A percentile compares a stretch with the other conserved stretches of the same genome.
These are phyloP conservation scores for Pestalotiopsis sp. DNA, from an alignment of 2,329 filamentous ascomycete genomes.

Conservation along the genomic window DNA sequence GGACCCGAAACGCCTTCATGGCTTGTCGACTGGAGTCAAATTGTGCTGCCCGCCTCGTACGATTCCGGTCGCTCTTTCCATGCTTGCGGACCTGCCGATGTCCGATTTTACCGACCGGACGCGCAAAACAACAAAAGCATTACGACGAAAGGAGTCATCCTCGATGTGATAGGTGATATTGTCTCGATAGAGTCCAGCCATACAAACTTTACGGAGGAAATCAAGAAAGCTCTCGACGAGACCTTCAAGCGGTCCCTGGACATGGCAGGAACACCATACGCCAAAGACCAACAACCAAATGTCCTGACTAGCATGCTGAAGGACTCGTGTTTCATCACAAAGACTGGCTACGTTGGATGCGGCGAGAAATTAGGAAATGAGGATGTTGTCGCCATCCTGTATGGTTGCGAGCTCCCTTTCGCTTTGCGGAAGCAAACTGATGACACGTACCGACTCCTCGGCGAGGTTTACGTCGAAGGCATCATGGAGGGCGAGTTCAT, in stretches of 20 bases:
- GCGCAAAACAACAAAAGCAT: background rate
- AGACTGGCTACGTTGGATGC: constrained; percentile 4
- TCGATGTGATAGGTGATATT: background rate
- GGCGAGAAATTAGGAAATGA: background rate
- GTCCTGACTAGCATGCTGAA: background rate
- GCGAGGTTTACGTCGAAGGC: constrained; percentile 4
- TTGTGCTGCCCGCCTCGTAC: background rate
- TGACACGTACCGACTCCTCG: background rate
- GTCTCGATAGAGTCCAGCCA: background rate
- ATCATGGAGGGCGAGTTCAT: constrained; percentile 14
- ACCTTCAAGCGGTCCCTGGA: background rate
- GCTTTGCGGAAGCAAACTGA: background rate
- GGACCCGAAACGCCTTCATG: constrained; percentile 15
- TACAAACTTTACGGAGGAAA: background rate
- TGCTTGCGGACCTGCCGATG: constrained; percentile 3
- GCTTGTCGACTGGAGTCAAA: constrained; percentile 22
- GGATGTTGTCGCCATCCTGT: background rate
- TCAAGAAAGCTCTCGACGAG: background rate
- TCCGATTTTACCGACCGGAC: background rate
- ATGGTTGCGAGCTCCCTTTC: background rate
- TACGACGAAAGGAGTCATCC: background rate
- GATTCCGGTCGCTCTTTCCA: background rate
- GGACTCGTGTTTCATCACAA: background rate
- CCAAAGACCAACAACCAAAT: background rate
- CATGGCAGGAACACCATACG: background rate